phyloP scores from a whole-genome alignment of 78 protist species.

The Pigoraptor vietnamica region DNA sequence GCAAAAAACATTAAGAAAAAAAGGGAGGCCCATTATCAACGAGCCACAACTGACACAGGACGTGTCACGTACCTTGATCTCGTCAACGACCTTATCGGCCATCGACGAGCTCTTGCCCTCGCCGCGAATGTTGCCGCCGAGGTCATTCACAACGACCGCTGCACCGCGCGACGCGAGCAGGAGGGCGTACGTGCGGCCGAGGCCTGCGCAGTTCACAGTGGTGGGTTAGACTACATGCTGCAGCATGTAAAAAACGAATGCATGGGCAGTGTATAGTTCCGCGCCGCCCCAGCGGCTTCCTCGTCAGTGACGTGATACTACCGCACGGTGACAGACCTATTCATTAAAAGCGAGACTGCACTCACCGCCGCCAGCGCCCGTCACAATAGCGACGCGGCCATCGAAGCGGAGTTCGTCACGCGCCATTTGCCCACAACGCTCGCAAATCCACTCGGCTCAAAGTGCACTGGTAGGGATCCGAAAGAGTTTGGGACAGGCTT shows the following conservation, averaged over 20 bases:
- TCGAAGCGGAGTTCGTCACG: not conserved
- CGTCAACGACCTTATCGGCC: slow-evolving; percentile 73
- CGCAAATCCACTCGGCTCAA: too few species aligned
- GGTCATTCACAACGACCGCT: slow-evolving; percentile 75
- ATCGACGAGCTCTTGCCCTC: slow-evolving; percentile 49
- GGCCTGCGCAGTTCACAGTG: not conserved
- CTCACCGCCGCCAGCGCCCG: slow-evolving; percentile 83
- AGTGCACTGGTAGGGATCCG: too few species aligned
- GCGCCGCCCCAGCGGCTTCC: too few species aligned
- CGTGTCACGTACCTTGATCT: slow-evolving; percentile 52
- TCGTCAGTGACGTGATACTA: not conserved
- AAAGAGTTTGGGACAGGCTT: too few species aligned
- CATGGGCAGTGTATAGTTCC: too few species aligned
- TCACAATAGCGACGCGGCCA: slow-evolving; percentile 59
- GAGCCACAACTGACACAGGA: too few species aligned
- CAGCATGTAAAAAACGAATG: too few species aligned
- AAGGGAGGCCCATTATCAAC: not conserved
- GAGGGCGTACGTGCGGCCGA: slow-evolving; percentile 51
- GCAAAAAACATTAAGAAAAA: too few species aligned
- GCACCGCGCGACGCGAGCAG: slow-evolving; percentile 75
- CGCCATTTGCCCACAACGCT: not conserved
- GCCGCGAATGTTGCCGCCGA: slow-evolving; percentile 58
- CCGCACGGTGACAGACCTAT: not conserved
- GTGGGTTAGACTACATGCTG: not conserved
- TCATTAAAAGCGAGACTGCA: not conserved